Evolutionary conservation across 345 rosid genomes (phyloP), one percentile per base, ranked within the genome.

Genomic region (Euclidium syriacum): DNA sequence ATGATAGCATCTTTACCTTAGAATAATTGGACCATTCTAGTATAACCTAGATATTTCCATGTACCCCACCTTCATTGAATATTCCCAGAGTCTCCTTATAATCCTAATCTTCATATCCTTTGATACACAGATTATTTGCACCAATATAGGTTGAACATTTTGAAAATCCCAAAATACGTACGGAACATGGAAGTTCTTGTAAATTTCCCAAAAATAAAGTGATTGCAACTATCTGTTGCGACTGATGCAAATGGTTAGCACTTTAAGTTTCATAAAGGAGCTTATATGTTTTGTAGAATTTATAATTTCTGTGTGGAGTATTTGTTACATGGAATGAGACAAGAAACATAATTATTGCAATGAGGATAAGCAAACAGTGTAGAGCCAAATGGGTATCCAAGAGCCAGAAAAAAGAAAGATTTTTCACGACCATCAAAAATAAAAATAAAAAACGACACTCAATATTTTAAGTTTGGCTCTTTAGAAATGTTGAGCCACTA

Each of bases 401-500:
- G 63, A 48, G 75, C 75, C 75, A 71, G n/a, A 12, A 20, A 43
- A 39, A 7, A 43, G 29, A 7, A 20, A 16, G 6, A 36, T 27
- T 23, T 30, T 40, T 23, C 23, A 47, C 30, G 15, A 16, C 18
- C 17, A 15, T 30, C 0, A 7, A 27, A 52, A 25, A 0, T 3
- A 12, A 30, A n/a, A 27, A 5, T 12, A 7, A 18, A 57, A 33
- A 34, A 25, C 38, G 52, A 56, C 59, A 49, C 59, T 39, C 49
- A 39, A 63, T 48, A 44, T 64, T 39, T 38, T 26, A 64, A 36
- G 51, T 53, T 63, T 71, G 75, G 70, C 75, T 71, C 70, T 71
- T 64, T 71, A 34, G 75, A 48, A 40, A 71, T 64, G 70, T 63
- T 48, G 52, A 71, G 75, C 64, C 75, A 27, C 52, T 32, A 56